These are phyloP conservation scores for Cladosporium sp. DNA, from an alignment of 2,329 filamentous ascomycete genomes.

Conservation along the genomic window DNA sequence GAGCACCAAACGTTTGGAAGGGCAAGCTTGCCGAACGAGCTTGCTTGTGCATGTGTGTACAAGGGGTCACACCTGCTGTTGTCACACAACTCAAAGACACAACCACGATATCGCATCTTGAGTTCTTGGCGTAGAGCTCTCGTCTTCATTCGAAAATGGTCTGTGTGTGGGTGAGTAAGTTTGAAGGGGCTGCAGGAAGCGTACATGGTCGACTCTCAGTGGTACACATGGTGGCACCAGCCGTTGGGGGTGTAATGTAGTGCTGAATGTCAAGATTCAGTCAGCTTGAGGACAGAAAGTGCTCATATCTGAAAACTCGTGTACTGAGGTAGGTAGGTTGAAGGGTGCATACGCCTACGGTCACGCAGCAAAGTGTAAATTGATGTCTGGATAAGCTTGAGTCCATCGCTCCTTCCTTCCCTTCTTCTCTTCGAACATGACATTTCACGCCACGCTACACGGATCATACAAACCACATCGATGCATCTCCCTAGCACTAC, in stretches of 20 bases:
- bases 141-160: background rate
- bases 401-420: constrained; percentile 9
- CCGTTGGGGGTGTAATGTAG: background rate
- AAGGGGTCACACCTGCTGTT: background rate
- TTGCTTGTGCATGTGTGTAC: background rate
- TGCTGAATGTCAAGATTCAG: background rate
- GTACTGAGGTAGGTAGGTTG: background rate
- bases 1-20: background rate
- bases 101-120: background rate
- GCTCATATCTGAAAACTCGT: background rate
- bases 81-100: background rate
- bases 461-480: background rate
- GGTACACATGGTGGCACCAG: background rate
- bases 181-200: background rate
- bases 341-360: background rate
- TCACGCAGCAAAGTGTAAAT: background rate
- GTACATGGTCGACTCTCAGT: background rate
- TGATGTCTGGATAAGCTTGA: constrained; percentile 3
- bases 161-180: background rate
- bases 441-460: background rate
- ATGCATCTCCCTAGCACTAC: background rate
- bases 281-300: background rate
- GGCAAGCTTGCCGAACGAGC: constrained; percentile 4
- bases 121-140: background rate
- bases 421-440: background rate